Evolutionary conservation across 2,329 filamentous ascomycete genomes (phyloP), one percentile per base, ranked within the genome.

Genomic region (Fusarium anthophilum): DNA sequence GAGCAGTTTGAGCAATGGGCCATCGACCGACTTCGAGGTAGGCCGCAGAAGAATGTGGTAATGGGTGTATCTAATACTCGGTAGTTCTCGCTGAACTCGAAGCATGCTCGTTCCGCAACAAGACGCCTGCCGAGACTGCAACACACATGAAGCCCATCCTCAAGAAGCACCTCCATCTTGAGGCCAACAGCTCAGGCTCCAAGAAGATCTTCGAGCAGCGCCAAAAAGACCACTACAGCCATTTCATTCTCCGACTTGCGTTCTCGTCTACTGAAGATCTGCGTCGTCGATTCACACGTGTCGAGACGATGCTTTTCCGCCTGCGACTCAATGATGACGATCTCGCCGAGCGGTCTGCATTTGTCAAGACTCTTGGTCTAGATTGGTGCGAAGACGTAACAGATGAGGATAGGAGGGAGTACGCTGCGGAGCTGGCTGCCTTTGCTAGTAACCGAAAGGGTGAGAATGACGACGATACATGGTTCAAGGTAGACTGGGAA

Each of bases 1-100:
- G 96, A 99, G 81, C 92, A 99, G 81, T 99, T 99, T 79, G 96
- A 99, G 82, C 95, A 98, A 88, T 99, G 96, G 96, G 96, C 95
- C 17, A 98, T 99, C 79, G 94, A 97, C 79, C 89, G 96, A 65
- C 83, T 99, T 75, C 92, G 94, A 84, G 90, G 94, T 94, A 85
- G 63, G 85, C 60, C 14, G 39, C 39, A 15, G 22, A 5, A 4
- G 2, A 12, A 1, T 7, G 3, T 17, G 2, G 13, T 10, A 15
- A 17, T 24, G 8, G 10, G 13, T 24, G 8, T 10, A 38, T 32
- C 75, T 78, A 64, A 78, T 60, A 38, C 8, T 14, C 2, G 10
- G 79, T 66, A 94, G 93, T 97, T 57, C 91, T 97, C 69, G 93
- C 93, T 63, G 94, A 97, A 82, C 87, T 99, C 63, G 96, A 99